Evolutionary conservation across 345 rosid species (phyloP), one percentile per base, ranked within the genome.

Genomic region (Hibiscus syriacus): DNA sequence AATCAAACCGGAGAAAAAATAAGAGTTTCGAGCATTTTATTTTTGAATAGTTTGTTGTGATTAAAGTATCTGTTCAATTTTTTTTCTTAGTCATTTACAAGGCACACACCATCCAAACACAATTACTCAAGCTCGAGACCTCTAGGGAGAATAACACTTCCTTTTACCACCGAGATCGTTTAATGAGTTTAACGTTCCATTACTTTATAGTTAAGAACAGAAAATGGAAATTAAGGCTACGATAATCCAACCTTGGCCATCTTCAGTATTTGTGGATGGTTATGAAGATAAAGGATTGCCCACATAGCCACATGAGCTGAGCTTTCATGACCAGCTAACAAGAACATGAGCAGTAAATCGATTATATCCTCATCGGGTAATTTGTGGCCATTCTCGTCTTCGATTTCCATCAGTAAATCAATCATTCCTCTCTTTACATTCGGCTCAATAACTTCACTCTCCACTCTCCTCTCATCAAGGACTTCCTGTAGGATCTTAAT

Each of bases 291-390:
- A 6, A 76, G 1, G 16, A 32, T 23, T 0, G 78, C 71, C 80
- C 82, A 81, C 74, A 69, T 78, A 6, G 54, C 63, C 4, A 54
- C 52, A 67, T 69, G 77, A 0, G 77, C 77, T 0, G 78, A 55
- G 65, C 75, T 67, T 58, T 76, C 85, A 64, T 71, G 80, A 16
- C 80, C 85, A 1, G 77, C 85, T 43, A 53, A 64, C 70, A 77
- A 60, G 71, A 70, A 64, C 67, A 65, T 22, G 20, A 77, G 32
- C 14, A 79, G 46, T 2, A 77, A 13, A 36, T 77, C 73, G 5
- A 72, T 68, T 17, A 82, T 77, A 26, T 82, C 72, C 55, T 72
- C 72, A 38, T 82, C 76, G 0, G 19, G 52, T 54, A 70, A 10
- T 27, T 65, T 74, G 13, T 41, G 16, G 13, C 81, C 79, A 27